Evolutionary conservation across 2,329 filamentous ascomycete genomes (phyloP), one percentile per base, ranked within the genome.

Genomic region (Pestalotiopsis sp.): DNA sequence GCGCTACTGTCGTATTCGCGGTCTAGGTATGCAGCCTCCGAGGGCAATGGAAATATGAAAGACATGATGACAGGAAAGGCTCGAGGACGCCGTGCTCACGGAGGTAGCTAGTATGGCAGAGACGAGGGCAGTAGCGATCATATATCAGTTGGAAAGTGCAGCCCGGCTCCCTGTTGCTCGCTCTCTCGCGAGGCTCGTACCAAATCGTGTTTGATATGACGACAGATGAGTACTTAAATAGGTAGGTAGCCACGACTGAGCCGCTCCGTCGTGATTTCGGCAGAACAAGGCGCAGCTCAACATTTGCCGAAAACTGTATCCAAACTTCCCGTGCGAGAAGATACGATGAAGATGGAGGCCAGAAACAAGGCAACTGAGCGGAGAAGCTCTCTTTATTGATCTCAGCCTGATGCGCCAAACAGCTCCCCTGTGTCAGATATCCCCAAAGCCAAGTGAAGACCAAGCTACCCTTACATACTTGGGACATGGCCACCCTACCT

Each of bases 1-100:
- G 14, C n/a, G 45, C 45, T 52, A 20, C 14, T 52, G 45, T 17
- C 20, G 45, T 52, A 52, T 17, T 52, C 73, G 66, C 66, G 69
- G 41, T 71, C 69, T 59, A 73, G 57, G 60, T 71, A 69, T 63
- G 66, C 70, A 31, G 71, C 64, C 61, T 74, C 74, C n/a, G 73
- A 75, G 31, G 68, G 65, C 31, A 71, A 58, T 23, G 60, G 36
- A 23, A 41, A 63, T 59, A 38, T 20, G 25, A 64, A 14, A 38
- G 66, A 67, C 66, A 67, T 67, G 45, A n/a, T 52, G 45, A 20
- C 6, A 20, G n/a, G 17, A 52, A 3, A 20, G 45, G 45, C 17
- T n/a, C 45, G 20, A 52, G 4, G n/a, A 4, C 45, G 17, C 45
- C 45, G 17, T 52, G 45, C 17, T 23, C 45, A 52, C 3, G 6